Evolutionary conservation across 164 flowering plant genomes (phyloP).

Genomic region (Vitis amurensis): DNA sequence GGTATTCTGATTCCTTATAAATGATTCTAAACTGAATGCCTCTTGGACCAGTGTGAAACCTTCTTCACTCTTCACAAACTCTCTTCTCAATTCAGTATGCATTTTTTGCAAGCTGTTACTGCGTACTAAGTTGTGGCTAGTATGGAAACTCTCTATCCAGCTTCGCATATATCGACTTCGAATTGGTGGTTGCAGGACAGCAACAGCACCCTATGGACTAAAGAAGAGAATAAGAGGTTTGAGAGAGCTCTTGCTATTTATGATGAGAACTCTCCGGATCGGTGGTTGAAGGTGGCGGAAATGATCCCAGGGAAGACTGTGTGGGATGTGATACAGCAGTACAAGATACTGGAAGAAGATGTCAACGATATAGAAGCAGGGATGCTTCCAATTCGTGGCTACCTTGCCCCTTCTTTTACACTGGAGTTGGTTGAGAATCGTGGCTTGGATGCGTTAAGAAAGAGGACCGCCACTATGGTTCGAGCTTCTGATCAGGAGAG

Average conservation of each 20-base stretch:
- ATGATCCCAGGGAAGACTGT: conserved; percentile 61
- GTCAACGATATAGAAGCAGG: conserved; percentile 58
- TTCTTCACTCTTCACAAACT: conserved; percentile 4
- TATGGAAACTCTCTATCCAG: conserved; percentile 39
- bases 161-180: conserved; percentile 17
- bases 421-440: conserved; percentile 29
- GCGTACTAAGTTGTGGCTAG: not conserved
- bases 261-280: conserved; percentile 44
- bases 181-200: conserved; percentile 23
- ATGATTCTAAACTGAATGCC: conserved; percentile 23
- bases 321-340: conserved; percentile 52
- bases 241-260: conserved; percentile 55
- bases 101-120: not conserved
- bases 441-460: conserved; percentile 31
- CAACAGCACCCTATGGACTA: conserved; percentile 43
- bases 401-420: conserved; percentile 38
- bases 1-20: conserved; percentile 34
- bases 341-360: conserved; percentile 48
- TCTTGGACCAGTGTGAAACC: conserved; percentile 12
- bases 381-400: conserved; percentile 47
- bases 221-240: conserved; percentile 62
- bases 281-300: conserved; percentile 54
- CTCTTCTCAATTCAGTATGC: not conserved
- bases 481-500: conserved; percentile 43
- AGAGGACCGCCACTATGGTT: conserved; percentile 14